These are phyloP conservation scores for Trichoderma sp. DNA, from an alignment of 2,329 filamentous ascomycete genomes.

Conservation along the genomic window DNA sequence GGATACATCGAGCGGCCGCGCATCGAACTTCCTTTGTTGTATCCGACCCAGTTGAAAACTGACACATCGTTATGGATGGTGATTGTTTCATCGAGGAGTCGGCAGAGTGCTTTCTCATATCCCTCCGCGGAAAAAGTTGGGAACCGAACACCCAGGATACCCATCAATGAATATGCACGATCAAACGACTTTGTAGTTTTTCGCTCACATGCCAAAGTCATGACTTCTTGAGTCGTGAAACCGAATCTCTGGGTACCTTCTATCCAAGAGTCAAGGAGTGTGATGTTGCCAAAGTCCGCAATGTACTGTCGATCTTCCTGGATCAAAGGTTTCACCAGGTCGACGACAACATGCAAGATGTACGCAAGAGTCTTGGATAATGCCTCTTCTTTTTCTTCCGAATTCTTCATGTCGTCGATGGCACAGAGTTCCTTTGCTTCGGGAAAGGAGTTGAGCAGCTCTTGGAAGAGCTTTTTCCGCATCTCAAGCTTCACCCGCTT, in stretches of 20 bases:
- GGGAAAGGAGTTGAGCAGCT: background rate
- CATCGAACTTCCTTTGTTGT: conserved; percentile 15
- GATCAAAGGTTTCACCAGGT: background rate
- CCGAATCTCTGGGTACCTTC: background rate
- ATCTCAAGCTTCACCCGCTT: conserved; percentile 4
- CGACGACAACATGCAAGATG: conserved; percentile 1
- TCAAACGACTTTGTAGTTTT: conserved; percentile 13
- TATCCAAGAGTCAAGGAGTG: background rate
- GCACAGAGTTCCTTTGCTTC: background rate
- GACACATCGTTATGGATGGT: conserved; percentile 19
- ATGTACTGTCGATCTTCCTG: background rate
- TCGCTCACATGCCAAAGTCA: conserved; percentile 12
- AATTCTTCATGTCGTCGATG: background rate
- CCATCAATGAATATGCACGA: conserved; percentile 22
- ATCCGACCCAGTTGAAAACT: conserved; percentile 20
- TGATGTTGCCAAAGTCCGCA: conserved; percentile 18
- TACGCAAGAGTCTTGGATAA: background rate
- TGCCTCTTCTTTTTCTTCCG: background rate
- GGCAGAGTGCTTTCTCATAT: conserved; percentile 18
- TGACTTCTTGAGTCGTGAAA: conserved; percentile 15
- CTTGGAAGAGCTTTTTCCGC: conserved; percentile 7
- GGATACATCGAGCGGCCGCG: conserved; percentile 23
- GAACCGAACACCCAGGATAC: conserved; percentile 18
- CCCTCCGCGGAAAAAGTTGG: conserved; percentile 22
- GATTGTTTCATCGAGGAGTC: conserved; percentile 20